Evolutionary conservation across 1,284 basidiomycete genomes (phyloP), one percentile per base, ranked within the genome.

Genomic region (Leccinum griseonigrum): DNA sequence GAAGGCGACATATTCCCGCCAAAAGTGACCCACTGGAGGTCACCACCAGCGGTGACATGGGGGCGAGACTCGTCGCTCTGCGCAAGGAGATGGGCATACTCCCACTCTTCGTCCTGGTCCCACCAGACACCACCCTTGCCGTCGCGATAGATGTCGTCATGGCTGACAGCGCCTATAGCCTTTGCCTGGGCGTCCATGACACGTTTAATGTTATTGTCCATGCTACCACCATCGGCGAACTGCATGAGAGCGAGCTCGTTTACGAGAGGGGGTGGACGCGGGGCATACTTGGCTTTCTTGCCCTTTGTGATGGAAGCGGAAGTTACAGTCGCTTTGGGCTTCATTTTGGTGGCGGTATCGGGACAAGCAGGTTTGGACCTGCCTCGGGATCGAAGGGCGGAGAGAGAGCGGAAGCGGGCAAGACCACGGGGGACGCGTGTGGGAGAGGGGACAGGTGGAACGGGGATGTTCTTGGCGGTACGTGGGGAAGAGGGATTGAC

Each of bases 181-280:
- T 78, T 80, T 13, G 84, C 85, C 57, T 83, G 84, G 8, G 77
- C 74, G 54, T 83, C 77, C 77, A 86, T 83, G 51, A 83, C 70
- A n/a, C 81, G 81, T 61, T 79, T 78, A 50, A 83, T 81, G 60
- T 87, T 82, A n/a, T 78, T 71, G 58, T 88, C 83, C 61, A 83
- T 77, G 56, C 73, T 80, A 0, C 88, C 88, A 14, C 88, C 89
- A 57, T 85, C 86, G 3, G 78, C 69, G 63, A 89, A 84, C 71
- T 90, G 88, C 79, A 86, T 83, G 60, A 90, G 75, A 1, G 83
- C 84, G 43, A 90, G 79, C 64, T 90, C 87, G 56, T 83, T 83
- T 6, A 82, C 78, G 38, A 90, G 79, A 3, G 86, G 78, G 4
- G 85, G 81, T 68, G 64, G 73, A 18, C 66, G 65, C 13, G 54